phyloP scores from a whole-genome alignment of 192 early-diverging fungal species.

The Lobosporangium transversale region DNA sequence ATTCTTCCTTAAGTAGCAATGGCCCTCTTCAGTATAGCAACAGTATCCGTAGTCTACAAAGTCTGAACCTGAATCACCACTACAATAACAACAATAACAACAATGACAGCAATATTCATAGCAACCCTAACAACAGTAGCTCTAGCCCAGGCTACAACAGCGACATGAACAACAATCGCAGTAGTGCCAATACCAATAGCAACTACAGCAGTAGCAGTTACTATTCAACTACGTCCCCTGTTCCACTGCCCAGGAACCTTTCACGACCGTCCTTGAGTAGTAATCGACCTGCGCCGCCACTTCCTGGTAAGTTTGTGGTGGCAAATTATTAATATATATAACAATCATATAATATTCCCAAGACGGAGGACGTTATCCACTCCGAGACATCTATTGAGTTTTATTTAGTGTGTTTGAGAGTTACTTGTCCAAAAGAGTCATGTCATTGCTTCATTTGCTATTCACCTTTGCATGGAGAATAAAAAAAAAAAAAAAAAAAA shows the following conservation, averaged over 20 bases:
- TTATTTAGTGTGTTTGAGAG: too few relatives aligned
- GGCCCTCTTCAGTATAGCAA: conserved; percentile 39
- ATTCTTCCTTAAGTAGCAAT: conserved; percentile 15
- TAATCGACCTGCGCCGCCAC: conserved; percentile 8
- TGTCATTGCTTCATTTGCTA: too few relatives aligned
- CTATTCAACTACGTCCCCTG: conserved; percentile 1
- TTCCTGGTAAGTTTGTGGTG: conserved; percentile 16
- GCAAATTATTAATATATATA: too few relatives aligned
- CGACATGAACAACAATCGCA: not conserved
- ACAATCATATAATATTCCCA: too few relatives aligned
- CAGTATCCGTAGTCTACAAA: conserved; percentile 26
- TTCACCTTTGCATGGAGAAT: too few relatives aligned
- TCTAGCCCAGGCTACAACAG: not conserved
- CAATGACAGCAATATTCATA: not conserved
- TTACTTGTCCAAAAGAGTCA: too few relatives aligned
- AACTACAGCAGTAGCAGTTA: conserved; percentile 14
- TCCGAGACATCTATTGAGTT: too few relatives aligned
- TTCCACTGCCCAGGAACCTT: conserved; percentile 19
- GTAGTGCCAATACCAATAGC: conserved; percentile 3
- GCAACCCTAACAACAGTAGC: not conserved
- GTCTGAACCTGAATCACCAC: not conserved
- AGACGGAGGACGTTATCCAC: too few relatives aligned
- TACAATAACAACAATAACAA: not conserved
- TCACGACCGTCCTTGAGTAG: conserved; percentile 17
- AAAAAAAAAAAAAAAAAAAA: too few relatives aligned